A percentile compares a stretch with the other conserved stretches of the same genome.
These are phyloP conservation scores for Dipteronia sinensis DNA, from an alignment of 345 rosid genomes.

Conservation along the genomic window DNA sequence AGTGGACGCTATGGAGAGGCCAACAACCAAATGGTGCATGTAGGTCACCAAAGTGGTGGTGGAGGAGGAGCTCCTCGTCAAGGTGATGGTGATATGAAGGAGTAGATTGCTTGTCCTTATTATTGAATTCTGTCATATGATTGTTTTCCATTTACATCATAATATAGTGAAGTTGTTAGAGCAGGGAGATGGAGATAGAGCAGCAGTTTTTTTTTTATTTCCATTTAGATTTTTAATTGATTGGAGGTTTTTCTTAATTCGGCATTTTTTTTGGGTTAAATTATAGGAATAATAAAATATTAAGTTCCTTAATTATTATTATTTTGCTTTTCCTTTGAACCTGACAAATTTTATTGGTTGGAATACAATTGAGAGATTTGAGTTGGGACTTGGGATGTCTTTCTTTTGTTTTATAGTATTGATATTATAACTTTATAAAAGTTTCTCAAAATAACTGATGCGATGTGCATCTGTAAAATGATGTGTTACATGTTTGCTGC, in stretches of 20 bases:
- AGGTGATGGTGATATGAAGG: not conserved
- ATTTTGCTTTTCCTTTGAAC: not conserved
- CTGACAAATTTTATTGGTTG: not conserved
- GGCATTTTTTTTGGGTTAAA: not conserved
- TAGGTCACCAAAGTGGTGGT: conserved; percentile 26
- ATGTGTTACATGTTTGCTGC: no score
- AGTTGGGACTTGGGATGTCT: no score
- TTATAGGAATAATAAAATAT: conserved; percentile 1
- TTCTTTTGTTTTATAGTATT: no score
- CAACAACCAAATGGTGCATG: conserved; percentile 19
- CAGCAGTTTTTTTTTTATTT: not conserved
- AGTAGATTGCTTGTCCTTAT: conserved; percentile 13
- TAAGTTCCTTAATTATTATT: not conserved
- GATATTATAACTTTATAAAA: no score
- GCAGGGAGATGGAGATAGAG: not conserved
- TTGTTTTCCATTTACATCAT: not conserved
- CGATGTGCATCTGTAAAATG: no score
- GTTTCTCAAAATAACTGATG: no score
- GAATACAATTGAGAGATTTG: no score
- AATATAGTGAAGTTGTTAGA: not conserved
- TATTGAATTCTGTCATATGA: not conserved
- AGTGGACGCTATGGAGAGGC: conserved; percentile 35
- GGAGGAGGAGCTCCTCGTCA: conserved; percentile 15
- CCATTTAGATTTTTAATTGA: no score
- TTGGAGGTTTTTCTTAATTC: not conserved